Base-by-base conservation (phyloP, 2,329 filamentous ascomycete species). In the Pestalotiopsis sp. region DNA sequence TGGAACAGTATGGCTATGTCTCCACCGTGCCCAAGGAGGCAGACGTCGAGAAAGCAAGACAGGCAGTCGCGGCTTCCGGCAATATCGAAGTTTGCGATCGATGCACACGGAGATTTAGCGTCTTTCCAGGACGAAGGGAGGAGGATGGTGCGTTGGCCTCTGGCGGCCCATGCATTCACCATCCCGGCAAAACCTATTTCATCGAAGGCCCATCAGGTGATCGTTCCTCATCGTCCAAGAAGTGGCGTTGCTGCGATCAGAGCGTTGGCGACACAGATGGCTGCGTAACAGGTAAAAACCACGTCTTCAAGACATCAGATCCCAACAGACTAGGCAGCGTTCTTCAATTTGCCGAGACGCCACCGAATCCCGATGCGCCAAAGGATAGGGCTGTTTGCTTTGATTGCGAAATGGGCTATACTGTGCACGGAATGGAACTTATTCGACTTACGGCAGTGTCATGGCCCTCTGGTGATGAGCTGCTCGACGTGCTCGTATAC, bases 351-450 rank as follows among this genome's bases (percentile, higher is more conserved):
- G 87, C 89, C 68, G 81, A 88, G 70, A 98, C 96, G 0, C 95
- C 95, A 0, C 80, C 85, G 13, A 94, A 94, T 72, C 78, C 82
- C 1, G 74, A 81, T 2, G 84, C 82, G 1, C 81, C 84, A 0
- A 74, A 79, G 1, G 82, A 86, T 65, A 87, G 88, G 45, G 93
- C 92, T 2, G 90, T 98, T 12, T 92, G 90, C 71, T 95, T 99
- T 75, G 96, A 99, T 78, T 98, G 96, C 75, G 96, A 99, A 78
- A 99, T 99, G 96, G 93, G 93, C 4, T 98, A 97, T 77, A 99
- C 97, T 0, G 93, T 93, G 0, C 81, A 92, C 64, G 96, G 97
- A 0, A 83, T 98, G 72, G 96, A 99, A 79, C 86, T 99, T 20
- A 91, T 98, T 68, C 93, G 96, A 9, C 81, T 99, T 3, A 98